Evolutionary conservation across 805 yeast genomes (phyloP).

Genomic region (Wickerhamomyces pijperi): DNA sequence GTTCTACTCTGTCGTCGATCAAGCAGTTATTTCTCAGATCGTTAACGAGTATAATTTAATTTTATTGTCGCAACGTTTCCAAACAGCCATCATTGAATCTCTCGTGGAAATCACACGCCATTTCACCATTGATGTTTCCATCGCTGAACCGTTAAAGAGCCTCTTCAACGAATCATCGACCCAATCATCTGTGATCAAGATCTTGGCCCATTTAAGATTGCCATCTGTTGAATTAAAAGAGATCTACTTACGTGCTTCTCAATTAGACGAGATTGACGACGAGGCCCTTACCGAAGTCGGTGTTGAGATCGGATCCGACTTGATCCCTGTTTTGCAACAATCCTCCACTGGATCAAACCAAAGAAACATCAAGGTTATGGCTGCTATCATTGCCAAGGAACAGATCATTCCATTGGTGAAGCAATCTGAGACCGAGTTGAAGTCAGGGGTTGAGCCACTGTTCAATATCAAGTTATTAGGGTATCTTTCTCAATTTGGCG

Average conservation of each 20-base stretch:
- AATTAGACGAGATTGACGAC: conserved; percentile 17
- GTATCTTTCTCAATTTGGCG: conserved; percentile 26
- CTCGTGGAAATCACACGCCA: conserved; percentile 11
- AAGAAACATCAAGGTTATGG: conserved; percentile 15
- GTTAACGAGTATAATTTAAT: conserved; percentile 7
- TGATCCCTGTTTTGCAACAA: conserved; percentile 16
- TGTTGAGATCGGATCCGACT: conserved; percentile 15
- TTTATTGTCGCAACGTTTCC: conserved; percentile 5
- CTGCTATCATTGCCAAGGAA: conserved; percentile 16
- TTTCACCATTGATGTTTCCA: conserved; percentile 10
- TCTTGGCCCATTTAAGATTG: conserved; percentile 12
- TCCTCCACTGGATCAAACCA: conserved; percentile 5
- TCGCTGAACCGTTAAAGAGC: conserved; percentile 10
- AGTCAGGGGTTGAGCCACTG: conserved; percentile 11
- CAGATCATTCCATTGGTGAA: conserved; percentile 13
- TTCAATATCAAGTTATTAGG: conserved; percentile 38
- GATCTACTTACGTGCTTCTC: conserved; percentile 14
- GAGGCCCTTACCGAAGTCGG: conserved; percentile 15
- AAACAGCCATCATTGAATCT: conserved; percentile 13
- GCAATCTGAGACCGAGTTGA: conserved; percentile 12
- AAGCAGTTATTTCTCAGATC: conserved; percentile 5
- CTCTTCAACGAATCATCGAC: conserved; percentile 9
- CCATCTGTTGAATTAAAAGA: conserved; percentile 9
- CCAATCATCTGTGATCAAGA: conserved; percentile 15
- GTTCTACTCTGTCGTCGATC: conserved; percentile 6